Evolutionary conservation across 768 basidiomycete genomes (phyloP), one percentile per base, ranked within the genome.

Genomic region (Leccinellum rugosiceps): DNA sequence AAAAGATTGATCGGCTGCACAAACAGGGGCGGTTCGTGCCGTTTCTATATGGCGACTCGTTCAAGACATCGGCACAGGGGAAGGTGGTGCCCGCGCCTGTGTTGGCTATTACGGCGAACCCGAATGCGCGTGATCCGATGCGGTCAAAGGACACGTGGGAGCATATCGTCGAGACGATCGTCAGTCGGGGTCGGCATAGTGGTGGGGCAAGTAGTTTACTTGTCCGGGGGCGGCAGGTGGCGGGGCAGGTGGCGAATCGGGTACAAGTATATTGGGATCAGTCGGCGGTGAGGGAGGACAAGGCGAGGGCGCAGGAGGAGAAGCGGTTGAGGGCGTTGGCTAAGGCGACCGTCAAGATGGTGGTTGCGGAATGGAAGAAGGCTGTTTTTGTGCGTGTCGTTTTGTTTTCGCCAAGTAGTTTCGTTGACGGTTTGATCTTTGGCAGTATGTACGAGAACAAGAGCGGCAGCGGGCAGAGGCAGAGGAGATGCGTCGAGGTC

Each of bases 361-460:
- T 97, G 28, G 78, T 81, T 30, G 79, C 78, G 8, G 88, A 93
- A 67, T 98, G 95, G 95, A 90, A 88, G 71, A 85, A 90, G 66
- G 94, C 91, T 8, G 84, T 94, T 46, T 85, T 85, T 64, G 91
- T 90, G 66, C 67, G 91, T 80, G 4, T 38, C 17, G 15, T 25
- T 44, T 28, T 11, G 3, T n/a, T 21, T 50, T n/a, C n/a, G 10
- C 9, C 10, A n/a, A 10, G 14, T 30, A 32, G 32, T 34, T 4
- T 7, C 8, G 2, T 4, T 35, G 35, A 46, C n/a, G 28, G 9
- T 56, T n/a, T 6, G 53, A n/a, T 4, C 7, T 41, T 55, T 55
- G 46, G 17, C 59, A 91, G 90, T 84, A 91, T 72, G 80, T 94
- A 17, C 84, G 89, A 4, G 86, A 90, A 57, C 81, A 86, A 63